A percentile compares a stretch with the other conserved stretches of the same genome.
phyloP scores from a whole-genome alignment of 352 stramenopile species.

The Pythium guiyangense region DNA sequence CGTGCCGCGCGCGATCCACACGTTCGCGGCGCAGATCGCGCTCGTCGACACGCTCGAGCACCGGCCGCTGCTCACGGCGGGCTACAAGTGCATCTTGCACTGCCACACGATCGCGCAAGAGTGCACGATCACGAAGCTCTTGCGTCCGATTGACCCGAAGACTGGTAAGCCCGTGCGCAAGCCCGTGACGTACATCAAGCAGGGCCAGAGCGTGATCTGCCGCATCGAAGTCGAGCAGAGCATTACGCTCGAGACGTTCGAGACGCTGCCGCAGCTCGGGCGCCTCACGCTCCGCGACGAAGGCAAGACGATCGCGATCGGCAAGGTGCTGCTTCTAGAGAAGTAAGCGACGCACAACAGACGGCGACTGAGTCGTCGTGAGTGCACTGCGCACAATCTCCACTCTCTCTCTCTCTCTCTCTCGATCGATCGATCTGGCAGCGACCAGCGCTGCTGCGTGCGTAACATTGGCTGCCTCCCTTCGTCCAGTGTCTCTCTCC shows the following conservation, averaged over 20 bases:
- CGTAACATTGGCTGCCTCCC: too few relatives aligned
- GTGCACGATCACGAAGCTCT: constrained; percentile 91
- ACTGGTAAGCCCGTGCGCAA: constrained; percentile 92
- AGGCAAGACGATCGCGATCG: constrained; percentile 98
- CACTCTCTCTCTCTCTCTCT: too few relatives aligned
- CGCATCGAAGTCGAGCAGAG: constrained; percentile 92
- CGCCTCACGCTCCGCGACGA: constrained; percentile 98
- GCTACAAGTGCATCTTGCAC: constrained; percentile 98
- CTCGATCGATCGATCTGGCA: too few relatives aligned
- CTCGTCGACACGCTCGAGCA: constrained; percentile 97
- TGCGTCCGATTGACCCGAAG: constrained; percentile 84
- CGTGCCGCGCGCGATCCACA: constrained; percentile 59
- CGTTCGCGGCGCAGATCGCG: constrained; percentile 91
- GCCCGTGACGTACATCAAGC: constrained; percentile 94
- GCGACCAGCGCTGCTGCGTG: too few relatives aligned
- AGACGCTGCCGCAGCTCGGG: constrained; percentile 94
- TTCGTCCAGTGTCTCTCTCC: not conserved
- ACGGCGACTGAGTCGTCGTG: too few relatives aligned
- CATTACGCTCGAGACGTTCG: constrained; percentile 95
- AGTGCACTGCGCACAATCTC: too few relatives aligned
- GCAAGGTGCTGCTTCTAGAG: constrained; percentile 94
- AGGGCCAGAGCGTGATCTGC: constrained; percentile 92
- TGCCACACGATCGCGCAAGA: constrained; percentile 96
- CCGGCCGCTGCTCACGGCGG: constrained; percentile 94
- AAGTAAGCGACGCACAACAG: constrained; percentile 42